Evolutionary conservation across 106 monocot species (phyloP).

Genomic region (Chionographis japonica): DNA sequence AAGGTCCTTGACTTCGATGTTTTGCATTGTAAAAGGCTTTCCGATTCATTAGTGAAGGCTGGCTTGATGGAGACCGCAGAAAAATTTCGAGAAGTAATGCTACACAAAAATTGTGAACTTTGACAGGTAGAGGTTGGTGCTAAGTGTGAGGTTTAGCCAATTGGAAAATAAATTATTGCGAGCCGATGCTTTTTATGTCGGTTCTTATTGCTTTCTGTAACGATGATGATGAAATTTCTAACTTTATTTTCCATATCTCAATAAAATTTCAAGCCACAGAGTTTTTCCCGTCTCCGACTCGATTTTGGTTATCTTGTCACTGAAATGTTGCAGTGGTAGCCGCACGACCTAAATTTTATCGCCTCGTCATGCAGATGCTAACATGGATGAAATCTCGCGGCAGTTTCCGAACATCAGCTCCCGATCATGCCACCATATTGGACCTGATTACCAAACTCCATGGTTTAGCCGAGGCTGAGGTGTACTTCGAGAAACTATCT

Average conservation of each 20-base stretch:
- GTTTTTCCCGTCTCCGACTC: too few species aligned
- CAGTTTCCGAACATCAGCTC: conserved; percentile 27
- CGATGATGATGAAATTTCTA: too few species aligned
- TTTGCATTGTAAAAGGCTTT: conserved; percentile 45
- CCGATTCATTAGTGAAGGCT: conserved; percentile 50
- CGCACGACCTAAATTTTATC: conserved; percentile 14
- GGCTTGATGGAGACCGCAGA: conserved; percentile 39
- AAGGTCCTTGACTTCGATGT: conserved; percentile 50
- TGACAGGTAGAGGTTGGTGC: not conserved
- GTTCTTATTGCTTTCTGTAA: too few species aligned
- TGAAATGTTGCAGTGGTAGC: not conserved
- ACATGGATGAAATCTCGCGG: conserved; percentile 59
- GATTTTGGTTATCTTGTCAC: not conserved
- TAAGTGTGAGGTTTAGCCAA: too few species aligned
- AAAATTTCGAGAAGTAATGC: conserved; percentile 43
- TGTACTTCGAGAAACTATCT: conserved; percentile 50
- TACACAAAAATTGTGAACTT: conserved; percentile 37
- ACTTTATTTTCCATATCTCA: too few species aligned
- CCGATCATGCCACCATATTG: conserved; percentile 58
- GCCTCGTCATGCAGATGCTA: conserved; percentile 54
- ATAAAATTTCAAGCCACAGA: too few species aligned
- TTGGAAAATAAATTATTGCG: too few species aligned
- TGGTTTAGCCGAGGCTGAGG: conserved; percentile 55
- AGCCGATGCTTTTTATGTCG: too few species aligned
- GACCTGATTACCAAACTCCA: conserved; percentile 56